These are phyloP conservation scores for Mycena leptocephala DNA, from an alignment of 768 basidiomycete genomes.

Conservation along the genomic window DNA sequence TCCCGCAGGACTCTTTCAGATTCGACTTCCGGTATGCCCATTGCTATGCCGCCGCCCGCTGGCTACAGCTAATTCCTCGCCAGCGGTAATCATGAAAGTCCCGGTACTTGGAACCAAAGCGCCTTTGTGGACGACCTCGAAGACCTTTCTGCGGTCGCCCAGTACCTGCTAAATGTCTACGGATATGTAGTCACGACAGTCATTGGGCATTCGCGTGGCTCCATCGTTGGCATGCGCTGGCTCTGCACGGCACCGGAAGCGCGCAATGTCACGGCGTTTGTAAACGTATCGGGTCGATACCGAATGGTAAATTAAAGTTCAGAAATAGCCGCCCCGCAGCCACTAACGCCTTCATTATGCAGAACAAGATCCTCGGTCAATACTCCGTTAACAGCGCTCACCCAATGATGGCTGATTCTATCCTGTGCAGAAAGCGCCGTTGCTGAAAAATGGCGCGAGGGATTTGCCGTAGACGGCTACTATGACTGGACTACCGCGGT, in stretches of 20 bases:
- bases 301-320: slow-evolving; percentile 64
- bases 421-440: slow-evolving; percentile 46
- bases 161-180: slow-evolving; percentile 69
- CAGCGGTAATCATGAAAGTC: slow-evolving; percentile 86
- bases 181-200: slow-evolving; percentile 82
- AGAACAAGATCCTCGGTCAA: slow-evolving; percentile 63
- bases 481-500: slow-evolving; percentile 77
- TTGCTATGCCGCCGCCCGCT: not conserved
- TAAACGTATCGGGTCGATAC: slow-evolving; percentile 86
- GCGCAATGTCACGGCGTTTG: slow-evolving; percentile 69
- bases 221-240: slow-evolving; percentile 80
- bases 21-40: slow-evolving; percentile 86
- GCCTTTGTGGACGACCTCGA: slow-evolving; percentile 73
- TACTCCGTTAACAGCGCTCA: slow-evolving; percentile 21
- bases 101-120: slow-evolving; percentile 76
- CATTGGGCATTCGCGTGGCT: slow-evolving; percentile 87
- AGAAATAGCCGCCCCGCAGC: slow-evolving; percentile 1
- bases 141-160: slow-evolving; percentile 78
- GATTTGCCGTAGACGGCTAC: slow-evolving; percentile 72
- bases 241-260: slow-evolving; percentile 76
- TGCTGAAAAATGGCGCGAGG: slow-evolving; percentile 61
- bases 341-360: slow-evolving; percentile 25
- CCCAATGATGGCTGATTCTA: slow-evolving; percentile 24
- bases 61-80: not conserved
- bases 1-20: slow-evolving; percentile 87